Evolutionary conservation across 495 filamentous ascomycete genomes (phyloP), one percentile per base, ranked within the genome.

Genomic region (Neurospora discreta): DNA sequence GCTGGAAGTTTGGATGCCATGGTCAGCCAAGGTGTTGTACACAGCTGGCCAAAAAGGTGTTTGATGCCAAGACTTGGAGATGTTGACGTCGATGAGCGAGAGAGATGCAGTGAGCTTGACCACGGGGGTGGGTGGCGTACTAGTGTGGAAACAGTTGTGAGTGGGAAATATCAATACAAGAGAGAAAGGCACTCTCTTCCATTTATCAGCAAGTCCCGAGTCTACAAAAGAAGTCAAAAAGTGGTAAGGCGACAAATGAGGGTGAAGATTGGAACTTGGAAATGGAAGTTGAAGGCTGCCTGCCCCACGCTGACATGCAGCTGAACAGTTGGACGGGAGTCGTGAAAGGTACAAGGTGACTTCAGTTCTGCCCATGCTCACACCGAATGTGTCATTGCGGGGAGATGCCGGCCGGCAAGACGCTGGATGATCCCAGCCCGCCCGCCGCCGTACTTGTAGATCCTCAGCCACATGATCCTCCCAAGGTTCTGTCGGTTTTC

Each of bases 1-100:
- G 87, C 84, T 36, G 93, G 93, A 23, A 92, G 84, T 43, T 41
- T 23, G 13, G 74, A 73, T 1, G 73, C 71, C 75, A 77, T 77
- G 41, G 15, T 60, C 52, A 7, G 9, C 16, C 52, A 30, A 23
- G 52, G 26, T 26, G 52, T 60, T 60, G 52, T 60, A 60, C 16
- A 33, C 23, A 60, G 52, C 6, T 33, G 52, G 26, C 52, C 52
- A 60, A 18, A 0, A 4, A 0, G 52, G 52, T 60, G 52, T 60
- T 60, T 60, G 26, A 60, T 60, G 52, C 52, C 52, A 60, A 60
- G 52, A 60, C 52, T 30, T 60, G 23, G 52, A 33, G 15, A 33
- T 33, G 52, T 60, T 60, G 52, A 60, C 52, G 52, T 60, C 52
- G 52, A 60, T 4, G 52, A 33, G 52, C 30, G 26, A 33, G 46